Percentiles rank a stretch among this genome's conserved stretches.
phyloP scores from a whole-genome alignment of 2,329 filamentous ascomycete species.

The Xylaria sp. region DNA sequence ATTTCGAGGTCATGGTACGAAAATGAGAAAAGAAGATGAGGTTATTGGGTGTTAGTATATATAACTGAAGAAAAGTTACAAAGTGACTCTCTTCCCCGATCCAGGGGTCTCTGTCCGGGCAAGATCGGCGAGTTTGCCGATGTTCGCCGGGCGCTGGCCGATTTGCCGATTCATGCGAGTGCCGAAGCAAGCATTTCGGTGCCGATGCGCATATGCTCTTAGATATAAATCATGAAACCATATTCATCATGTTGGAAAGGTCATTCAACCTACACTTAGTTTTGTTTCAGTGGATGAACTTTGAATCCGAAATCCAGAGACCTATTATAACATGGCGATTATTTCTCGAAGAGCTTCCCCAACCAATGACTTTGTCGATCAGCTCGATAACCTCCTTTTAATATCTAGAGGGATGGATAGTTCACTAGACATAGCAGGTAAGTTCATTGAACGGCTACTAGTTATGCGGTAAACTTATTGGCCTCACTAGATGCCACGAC shows the following conservation, averaged over 20 bases:
- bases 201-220: neutral
- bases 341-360: neutral
- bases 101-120: neutral
- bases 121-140: neutral
- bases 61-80: neutral
- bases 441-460: neutral
- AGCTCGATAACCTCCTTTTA: neutral
- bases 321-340: neutral
- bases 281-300: neutral
- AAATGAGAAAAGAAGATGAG: too few species aligned
- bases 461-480: neutral
- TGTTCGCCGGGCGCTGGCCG: neutral
- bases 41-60: neutral
- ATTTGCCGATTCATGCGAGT: neutral
- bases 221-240: neutral
- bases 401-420: neutral
- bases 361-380: neutral
- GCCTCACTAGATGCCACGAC: neutral
- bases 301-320: neutral
- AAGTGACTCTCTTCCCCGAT: neutral
- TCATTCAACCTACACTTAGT: neutral
- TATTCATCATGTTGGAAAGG: neutral
- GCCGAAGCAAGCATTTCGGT: neutral
- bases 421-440: neutral
- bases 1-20: neutral